phyloP scores from a whole-genome alignment of 768 basidiomycete genomes.

The Kwoniella botswanensis region DNA sequence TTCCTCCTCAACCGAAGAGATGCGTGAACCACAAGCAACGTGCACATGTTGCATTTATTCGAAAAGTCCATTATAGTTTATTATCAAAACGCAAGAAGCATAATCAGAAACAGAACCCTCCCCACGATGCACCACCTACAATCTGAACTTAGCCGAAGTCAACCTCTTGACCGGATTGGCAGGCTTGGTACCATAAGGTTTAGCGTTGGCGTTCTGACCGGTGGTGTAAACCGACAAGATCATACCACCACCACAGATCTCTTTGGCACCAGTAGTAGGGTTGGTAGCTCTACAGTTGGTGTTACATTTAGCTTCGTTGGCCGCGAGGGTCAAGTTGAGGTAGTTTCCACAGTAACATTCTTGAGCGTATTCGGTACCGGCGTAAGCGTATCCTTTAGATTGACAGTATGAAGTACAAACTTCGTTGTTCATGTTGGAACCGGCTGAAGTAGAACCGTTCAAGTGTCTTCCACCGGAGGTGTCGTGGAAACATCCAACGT shows the following conservation, averaged over 20 bases:
- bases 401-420: conserved; percentile 69
- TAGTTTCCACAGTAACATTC: conserved; percentile 68
- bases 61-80: no score
- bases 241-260: conserved; percentile 47
- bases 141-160: conserved; percentile 19
- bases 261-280: conserved; percentile 3
- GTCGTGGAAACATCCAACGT: conserved; percentile 29
- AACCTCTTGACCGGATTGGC: background rate
- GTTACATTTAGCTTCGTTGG: conserved; percentile 65
- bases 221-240: conserved; percentile 24
- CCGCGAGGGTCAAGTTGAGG: conserved; percentile 65
- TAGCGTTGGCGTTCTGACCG: conserved; percentile 10
- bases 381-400: conserved; percentile 67
- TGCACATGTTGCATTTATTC: no score
- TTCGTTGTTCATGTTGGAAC: conserved; percentile 53
- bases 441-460: conserved; percentile 14
- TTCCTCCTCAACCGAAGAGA: no score
- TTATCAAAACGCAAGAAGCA: no score
- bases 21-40: no score
- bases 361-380: conserved; percentile 68
- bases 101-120: no score
- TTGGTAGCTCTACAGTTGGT: conserved; percentile 70
- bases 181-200: conserved; percentile 9
- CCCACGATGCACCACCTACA: background rate
- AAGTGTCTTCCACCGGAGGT: conserved; percentile 11